Conservation (phyloP, 164 flowering plant genomes). For the Vitis riparia region DNA sequence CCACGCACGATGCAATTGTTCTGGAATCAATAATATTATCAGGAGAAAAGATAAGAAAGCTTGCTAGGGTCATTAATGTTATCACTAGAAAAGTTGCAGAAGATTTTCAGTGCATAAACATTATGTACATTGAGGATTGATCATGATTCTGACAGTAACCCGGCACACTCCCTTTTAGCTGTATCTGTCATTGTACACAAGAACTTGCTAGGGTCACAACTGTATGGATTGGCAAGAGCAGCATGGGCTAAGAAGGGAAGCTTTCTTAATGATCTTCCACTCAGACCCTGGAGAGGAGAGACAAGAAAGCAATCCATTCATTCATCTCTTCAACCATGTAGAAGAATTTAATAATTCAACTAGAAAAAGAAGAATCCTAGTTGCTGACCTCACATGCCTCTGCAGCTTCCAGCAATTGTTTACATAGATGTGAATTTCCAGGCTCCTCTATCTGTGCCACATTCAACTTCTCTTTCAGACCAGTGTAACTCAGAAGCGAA, state of each 20-base stretch:
- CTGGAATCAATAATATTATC: no score
- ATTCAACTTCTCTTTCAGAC: conserved; percentile 53
- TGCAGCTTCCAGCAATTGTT: conserved; percentile 73
- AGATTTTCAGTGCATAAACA: neutral
- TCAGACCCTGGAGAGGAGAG: conserved; percentile 62
- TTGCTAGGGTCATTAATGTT: no score
- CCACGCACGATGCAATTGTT: no score
- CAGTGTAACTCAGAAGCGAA: conserved; percentile 54
- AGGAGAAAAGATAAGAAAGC: no score
- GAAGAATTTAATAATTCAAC: neutral
- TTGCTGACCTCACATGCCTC: conserved; percentile 77
- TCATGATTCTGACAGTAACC: conserved; percentile 40
- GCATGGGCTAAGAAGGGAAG: conserved; percentile 96
- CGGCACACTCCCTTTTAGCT: conserved; percentile 70
- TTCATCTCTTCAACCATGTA: no score
- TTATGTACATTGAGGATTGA: neutral
- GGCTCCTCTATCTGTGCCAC: conserved; percentile 26
- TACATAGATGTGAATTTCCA: conserved; percentile 28
- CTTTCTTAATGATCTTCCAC: conserved; percentile 92
- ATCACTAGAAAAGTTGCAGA: neutral
- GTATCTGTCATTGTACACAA: conserved; percentile 64
- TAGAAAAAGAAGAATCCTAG: neutral
- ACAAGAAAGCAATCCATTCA: neutral
- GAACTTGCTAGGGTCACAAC: conserved; percentile 58
- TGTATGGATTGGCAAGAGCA: conserved; percentile 53